Base-by-base conservation (phyloP, 1,284 basidiomycete genomes). In the Apiotrichum akiyoshidainum region DNA sequence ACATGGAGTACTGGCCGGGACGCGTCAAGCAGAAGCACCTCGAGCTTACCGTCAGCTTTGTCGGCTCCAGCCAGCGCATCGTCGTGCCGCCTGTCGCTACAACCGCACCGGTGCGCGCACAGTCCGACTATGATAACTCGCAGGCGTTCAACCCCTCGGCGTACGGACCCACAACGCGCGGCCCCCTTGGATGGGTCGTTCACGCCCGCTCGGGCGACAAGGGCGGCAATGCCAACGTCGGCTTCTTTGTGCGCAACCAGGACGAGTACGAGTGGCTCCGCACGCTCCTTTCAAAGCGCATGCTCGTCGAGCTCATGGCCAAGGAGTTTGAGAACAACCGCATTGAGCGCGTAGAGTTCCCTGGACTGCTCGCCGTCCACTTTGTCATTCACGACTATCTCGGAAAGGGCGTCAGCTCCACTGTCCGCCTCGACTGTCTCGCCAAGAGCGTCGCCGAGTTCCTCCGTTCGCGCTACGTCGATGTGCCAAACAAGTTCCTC, bases 341-440 rank as follows among this genome's bases (percentile, higher is more conserved):
- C 1, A 52, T 68, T 21, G 68, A 70, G 50, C 64, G 68, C 16
- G 66, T 67, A 39, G 68, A 70, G 60, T 63, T 70, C 49, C 67
- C 65, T 2, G 56, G 59, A 19, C 60, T 70, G 35, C 54, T 54
- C 17, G 65, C 69, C 4, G 70, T 75, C 26, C 72, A 75, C 56
- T 66, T 70, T 34, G 73, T 68, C 41, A 63, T 68, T 8, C 73
- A 67, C 46, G 73, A 73, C 46, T 74, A 75, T 54, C 68, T 72
- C 33, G 71, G 64, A 21, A 63, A 65, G 50, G 61, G 61, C 16
- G 61, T 60, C 8, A 45, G 41, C 19, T 49, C 51, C 7, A 63
- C 64, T 4, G 52, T 44, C 5, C n/a, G 59, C 11, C 45, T 64
- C 42, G 59, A 61, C 52, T 50, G 35, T 12, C 54, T 64, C 21